Percentiles rank a stretch among this genome's conserved stretches.
phyloP scores from a whole-genome alignment of 495 filamentous ascomycete genomes.

The Lophiostoma macrostomum region DNA sequence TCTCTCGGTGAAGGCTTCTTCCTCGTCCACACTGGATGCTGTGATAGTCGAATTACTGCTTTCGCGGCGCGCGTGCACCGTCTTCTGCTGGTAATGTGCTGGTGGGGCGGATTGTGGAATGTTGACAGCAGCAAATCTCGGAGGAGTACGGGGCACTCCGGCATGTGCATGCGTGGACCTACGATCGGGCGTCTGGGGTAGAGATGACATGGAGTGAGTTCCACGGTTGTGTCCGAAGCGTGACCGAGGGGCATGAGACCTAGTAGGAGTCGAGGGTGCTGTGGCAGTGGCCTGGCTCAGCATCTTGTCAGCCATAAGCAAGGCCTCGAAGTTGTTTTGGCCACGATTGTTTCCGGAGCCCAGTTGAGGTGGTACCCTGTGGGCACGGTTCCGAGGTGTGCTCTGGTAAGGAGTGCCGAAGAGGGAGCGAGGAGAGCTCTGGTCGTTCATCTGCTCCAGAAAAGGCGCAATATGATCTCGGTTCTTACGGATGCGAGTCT shows the following conservation, averaged over 20 bases:
- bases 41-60: slow-evolving; percentile 90
- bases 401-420: slow-evolving; percentile 36
- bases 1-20: slow-evolving; percentile 41
- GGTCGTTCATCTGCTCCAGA: slow-evolving; percentile 40
- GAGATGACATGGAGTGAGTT: slow-evolving; percentile 73
- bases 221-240: slow-evolving; percentile 58
- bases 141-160: slow-evolving; percentile 37
- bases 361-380: slow-evolving; percentile 12
- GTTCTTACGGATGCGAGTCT: slow-evolving; percentile 82
- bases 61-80: slow-evolving; percentile 45
- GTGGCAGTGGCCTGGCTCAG: slow-evolving; percentile 70
- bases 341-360: slow-evolving; percentile 23
- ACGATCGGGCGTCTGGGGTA: slow-evolving; percentile 70
- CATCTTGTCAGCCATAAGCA: slow-evolving; percentile 70
- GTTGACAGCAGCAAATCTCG: slow-evolving; percentile 51
- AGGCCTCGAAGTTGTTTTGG: slow-evolving; percentile 63
- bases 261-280: slow-evolving; percentile 60
- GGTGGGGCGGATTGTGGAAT: slow-evolving; percentile 54
- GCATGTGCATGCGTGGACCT: slow-evolving; percentile 19
- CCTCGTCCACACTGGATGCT: slow-evolving; percentile 61
- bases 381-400: slow-evolving; percentile 19
- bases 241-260: slow-evolving; percentile 46
- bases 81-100: slow-evolving; percentile 45
- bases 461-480: slow-evolving; percentile 65
- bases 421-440: slow-evolving; percentile 43